Evolutionary conservation across 2,329 filamentous ascomycete species (phyloP).

Genomic region (Epichloe elymi): DNA sequence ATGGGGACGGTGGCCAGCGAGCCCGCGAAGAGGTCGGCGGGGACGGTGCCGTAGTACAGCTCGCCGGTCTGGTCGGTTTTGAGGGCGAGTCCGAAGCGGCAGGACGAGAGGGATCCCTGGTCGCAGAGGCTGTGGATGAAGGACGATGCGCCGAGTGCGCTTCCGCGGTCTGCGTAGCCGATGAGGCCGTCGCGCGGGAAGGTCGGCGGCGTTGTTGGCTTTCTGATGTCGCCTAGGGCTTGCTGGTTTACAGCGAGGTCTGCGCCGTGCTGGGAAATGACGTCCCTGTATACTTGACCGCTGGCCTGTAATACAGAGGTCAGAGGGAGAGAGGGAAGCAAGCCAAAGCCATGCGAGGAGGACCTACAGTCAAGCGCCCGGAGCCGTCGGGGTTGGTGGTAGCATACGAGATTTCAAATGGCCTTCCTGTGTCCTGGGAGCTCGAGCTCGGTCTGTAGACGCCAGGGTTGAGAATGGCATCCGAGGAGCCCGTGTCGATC

Average conservation of each 20-base stretch:
- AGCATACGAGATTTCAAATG: slow-evolving; percentile 9
- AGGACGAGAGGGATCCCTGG: slow-evolving; percentile 7
- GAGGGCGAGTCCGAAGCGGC: slow-evolving; percentile 11
- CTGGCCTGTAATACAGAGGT: slow-evolving; percentile 6
- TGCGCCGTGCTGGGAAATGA: slow-evolving; percentile 8
- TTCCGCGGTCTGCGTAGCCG: slow-evolving; percentile 7
- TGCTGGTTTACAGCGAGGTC: slow-evolving; percentile 9
- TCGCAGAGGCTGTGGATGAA: slow-evolving; percentile 11
- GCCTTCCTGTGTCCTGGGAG: slow-evolving; percentile 2
- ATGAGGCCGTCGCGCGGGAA: slow-evolving; percentile 11
- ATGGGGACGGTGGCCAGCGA: neutral
- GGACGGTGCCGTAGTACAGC: slow-evolving; percentile 10
- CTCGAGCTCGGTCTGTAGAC: slow-evolving; percentile 8
- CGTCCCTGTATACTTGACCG: slow-evolving; percentile 9
- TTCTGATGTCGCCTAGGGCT: neutral
- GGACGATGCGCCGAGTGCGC: slow-evolving; percentile 4
- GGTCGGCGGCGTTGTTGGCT: neutral
- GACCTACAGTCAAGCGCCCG: neutral
- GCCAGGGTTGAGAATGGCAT: slow-evolving; percentile 9
- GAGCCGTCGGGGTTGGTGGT: slow-evolving; percentile 11
- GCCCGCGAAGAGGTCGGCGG: neutral
- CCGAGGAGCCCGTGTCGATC: slow-evolving; percentile 10
- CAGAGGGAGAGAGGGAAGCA: neutral
- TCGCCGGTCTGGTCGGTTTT: slow-evolving; percentile 9
- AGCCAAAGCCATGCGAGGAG: neutral